phyloP scores from a whole-genome alignment of 2,329 filamentous ascomycete genomes.

The Drechslerella dactyloides region DNA sequence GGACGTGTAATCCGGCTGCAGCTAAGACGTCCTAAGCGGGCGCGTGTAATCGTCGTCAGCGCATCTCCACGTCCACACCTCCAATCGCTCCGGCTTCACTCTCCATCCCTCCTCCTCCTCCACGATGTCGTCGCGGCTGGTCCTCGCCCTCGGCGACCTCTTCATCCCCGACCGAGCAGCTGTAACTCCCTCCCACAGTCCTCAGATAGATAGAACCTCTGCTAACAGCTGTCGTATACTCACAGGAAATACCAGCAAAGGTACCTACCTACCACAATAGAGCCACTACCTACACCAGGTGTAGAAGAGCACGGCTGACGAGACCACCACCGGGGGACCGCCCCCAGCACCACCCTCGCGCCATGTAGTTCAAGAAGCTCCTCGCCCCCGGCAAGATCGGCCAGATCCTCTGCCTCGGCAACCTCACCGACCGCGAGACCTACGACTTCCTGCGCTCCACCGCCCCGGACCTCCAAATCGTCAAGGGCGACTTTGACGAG shows the following conservation, averaged over 20 bases:
- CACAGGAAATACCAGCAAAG: slow-evolving; percentile 81
- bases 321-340: slow-evolving; percentile 22
- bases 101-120: neutral
- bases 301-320: too few relatives aligned
- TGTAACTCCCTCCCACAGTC: slow-evolving; percentile 59
- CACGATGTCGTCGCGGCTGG: slow-evolving; percentile 79
- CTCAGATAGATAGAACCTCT: slow-evolving; percentile 48
- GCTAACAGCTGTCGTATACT: slow-evolving; percentile 5
- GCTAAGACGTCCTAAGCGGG: neutral
- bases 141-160: slow-evolving; percentile 89
- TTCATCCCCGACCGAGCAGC: slow-evolving; percentile 92
- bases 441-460: slow-evolving; percentile 66
- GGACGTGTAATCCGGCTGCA: too few relatives aligned
- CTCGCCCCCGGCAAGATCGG: slow-evolving; percentile 67
- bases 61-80: neutral
- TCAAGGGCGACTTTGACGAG: slow-evolving; percentile 74
- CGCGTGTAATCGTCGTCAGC: neutral
- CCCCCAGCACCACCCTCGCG: neutral
- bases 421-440: slow-evolving; percentile 66
- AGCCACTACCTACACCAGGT: too few relatives aligned
- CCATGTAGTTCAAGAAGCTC: slow-evolving; percentile 63
- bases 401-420: slow-evolving; percentile 66
- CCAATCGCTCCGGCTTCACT: too few relatives aligned
- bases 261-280: slow-evolving; percentile 61
- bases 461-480: slow-evolving; percentile 70